Evolutionary conservation across 2,329 filamentous ascomycete species (phyloP).

Genomic region (Pseudopithomyces chartarum): DNA sequence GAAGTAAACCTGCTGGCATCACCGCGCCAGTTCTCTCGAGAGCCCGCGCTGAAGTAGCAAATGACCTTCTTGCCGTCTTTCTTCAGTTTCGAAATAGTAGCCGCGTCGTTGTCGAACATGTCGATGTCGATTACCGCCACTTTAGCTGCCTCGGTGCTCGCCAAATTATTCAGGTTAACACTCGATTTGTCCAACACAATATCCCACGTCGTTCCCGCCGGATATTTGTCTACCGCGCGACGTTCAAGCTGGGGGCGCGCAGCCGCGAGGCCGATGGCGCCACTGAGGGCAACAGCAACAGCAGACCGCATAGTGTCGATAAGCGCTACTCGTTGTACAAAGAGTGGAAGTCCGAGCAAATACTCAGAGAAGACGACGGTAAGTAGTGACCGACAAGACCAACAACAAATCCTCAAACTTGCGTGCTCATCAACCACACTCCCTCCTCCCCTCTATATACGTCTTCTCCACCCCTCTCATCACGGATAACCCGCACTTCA

Average conservation of each 20-base stretch:
- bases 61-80: conserved; percentile 63
- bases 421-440: background rate
- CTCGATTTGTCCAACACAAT: conserved; percentile 18
- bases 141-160: conserved; percentile 26
- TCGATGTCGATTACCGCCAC: conserved; percentile 62
- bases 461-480: too few species aligned
- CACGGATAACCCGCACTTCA: background rate
- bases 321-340: background rate
- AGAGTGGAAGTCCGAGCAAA: background rate
- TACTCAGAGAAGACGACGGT: background rate
- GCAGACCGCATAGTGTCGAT: background rate
- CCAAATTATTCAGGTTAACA: conserved; percentile 5
- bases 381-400: background rate
- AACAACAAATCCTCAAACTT: background rate
- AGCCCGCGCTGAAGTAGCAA: conserved; percentile 76
- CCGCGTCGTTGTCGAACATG: conserved; percentile 57
- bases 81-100: conserved; percentile 50
- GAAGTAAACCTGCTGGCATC: conserved; percentile 48
- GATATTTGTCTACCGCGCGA: conserved; percentile 13
- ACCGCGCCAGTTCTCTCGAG: conserved; percentile 65
- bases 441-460: background rate
- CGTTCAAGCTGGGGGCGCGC: conserved; percentile 7
- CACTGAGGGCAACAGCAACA: conserved; percentile 10
- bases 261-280: conserved; percentile 8
- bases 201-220: conserved; percentile 21